Conservation (phyloP, 1,284 basidiomycete species). For the Pseudozyma thailandica region DNA sequence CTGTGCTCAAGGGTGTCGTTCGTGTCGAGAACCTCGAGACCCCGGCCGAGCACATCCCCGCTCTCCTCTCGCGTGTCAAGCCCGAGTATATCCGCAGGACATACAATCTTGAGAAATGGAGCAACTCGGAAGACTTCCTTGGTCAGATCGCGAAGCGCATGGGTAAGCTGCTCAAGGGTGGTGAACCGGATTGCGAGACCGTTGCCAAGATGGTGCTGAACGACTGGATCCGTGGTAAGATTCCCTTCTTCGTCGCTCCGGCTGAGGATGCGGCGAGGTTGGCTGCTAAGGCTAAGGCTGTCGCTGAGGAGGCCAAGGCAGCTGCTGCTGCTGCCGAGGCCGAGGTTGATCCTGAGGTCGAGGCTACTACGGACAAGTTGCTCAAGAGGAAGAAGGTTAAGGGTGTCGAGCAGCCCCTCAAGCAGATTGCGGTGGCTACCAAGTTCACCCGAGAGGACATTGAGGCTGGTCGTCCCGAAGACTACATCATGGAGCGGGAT, state of each 20-base stretch:
- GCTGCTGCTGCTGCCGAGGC: constrained; percentile 18
- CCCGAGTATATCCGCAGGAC: constrained; percentile 92
- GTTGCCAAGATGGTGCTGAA: constrained; percentile 94
- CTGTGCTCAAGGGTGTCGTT: constrained; percentile 95
- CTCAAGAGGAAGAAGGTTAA: constrained; percentile 70
- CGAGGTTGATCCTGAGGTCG: constrained; percentile 14
- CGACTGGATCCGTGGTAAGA: constrained; percentile 97
- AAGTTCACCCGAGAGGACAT: constrained; percentile 71
- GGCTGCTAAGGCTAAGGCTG: constrained; percentile 39
- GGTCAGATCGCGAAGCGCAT: constrained; percentile 87
- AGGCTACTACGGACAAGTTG: constrained; percentile 33
- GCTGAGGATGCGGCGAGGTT: constrained; percentile 37
- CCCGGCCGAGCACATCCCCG: constrained; percentile 92
- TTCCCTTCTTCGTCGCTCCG: constrained; percentile 86
- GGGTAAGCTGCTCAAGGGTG: constrained; percentile 90
- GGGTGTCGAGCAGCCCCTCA: constrained; percentile 73
- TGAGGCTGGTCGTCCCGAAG: constrained; percentile 60
- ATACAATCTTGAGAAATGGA: constrained; percentile 75
- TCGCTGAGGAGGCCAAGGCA: constrained; percentile 16
- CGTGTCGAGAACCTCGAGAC: constrained; percentile 94
- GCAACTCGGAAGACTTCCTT: constrained; percentile 77
- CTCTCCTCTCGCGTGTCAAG: constrained; percentile 87
- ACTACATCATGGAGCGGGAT: constrained; percentile 65
- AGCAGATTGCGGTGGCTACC: constrained; percentile 72
- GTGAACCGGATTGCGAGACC: constrained; percentile 90